These are phyloP conservation scores for Wickerhamiella qilinensis DNA, from an alignment of 805 yeast species.

Conservation along the genomic window DNA sequence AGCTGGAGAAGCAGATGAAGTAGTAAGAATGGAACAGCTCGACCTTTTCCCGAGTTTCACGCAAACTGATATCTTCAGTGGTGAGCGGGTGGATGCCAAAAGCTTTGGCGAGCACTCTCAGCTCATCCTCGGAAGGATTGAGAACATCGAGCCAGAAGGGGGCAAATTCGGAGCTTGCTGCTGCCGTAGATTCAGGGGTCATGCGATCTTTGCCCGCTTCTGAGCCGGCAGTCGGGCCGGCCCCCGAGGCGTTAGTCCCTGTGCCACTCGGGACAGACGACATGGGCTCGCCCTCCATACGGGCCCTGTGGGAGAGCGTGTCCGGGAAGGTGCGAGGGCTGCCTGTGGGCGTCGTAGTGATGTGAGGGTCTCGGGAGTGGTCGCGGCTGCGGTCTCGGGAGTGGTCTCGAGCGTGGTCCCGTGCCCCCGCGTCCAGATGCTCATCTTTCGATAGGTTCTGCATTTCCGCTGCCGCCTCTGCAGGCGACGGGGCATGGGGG, in stretches of 20 bases:
- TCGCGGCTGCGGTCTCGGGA: no score
- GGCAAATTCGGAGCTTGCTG: slow-evolving; percentile 23
- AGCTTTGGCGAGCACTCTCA: slow-evolving; percentile 78
- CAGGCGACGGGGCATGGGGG: neutral
- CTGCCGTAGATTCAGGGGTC: neutral
- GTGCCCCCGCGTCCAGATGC: neutral
- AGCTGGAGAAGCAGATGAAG: slow-evolving; percentile 75
- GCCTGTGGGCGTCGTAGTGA: neutral
- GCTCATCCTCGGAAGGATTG: slow-evolving; percentile 91
- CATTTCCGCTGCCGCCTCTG: neutral
- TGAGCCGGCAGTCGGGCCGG: no score
- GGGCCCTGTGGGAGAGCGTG: neutral
- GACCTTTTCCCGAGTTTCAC: slow-evolving; percentile 90
- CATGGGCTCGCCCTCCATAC: neutral
- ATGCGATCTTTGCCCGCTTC: neutral
- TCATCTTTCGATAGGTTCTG: neutral
- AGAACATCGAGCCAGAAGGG: slow-evolving; percentile 91
- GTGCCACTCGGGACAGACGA: no score
- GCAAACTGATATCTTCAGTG: slow-evolving; percentile 83
- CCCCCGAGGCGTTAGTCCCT: no score
- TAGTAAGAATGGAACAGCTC: slow-evolving; percentile 84
- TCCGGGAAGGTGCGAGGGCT: neutral
- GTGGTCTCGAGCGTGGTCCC: no score
- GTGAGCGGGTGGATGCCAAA: slow-evolving; percentile 94
- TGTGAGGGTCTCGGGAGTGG: neutral